Evolutionary conservation across 2,329 filamentous ascomycete genomes (phyloP), one percentile per base, ranked within the genome.

Genomic region (Diaporthe nobilis): DNA sequence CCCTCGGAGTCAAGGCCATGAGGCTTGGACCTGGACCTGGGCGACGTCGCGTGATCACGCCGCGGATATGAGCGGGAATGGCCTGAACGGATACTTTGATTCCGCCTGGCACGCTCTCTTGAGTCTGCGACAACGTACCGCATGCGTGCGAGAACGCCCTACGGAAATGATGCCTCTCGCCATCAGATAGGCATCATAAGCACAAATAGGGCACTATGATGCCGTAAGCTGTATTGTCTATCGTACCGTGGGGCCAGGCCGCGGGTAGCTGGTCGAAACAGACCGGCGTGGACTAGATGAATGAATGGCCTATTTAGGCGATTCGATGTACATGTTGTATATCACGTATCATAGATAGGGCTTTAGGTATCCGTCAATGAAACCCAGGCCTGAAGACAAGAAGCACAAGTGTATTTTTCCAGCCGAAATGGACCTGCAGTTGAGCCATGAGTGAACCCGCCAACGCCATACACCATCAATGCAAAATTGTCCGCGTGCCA

Each of bases 381-480:
- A 13, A 15, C 65, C 42, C 34, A 70, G 65, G 34, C 49, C 34
- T n/a, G n/a, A 42, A 70, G 34, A 22, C 13, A 55, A 42, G 17
- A 34, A 65, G 22, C 34, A 47, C 44, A 28, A 70, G 25, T 55
- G 49, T 55, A 51, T 51, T 70, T 68, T 37, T 55, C 34, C 65
- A 42, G 65, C 65, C 65, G 51, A 42, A 55, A 55, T 55, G 49
- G 49, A 55, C 34, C 47, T 61, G 49, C 55, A 63, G 34, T 42
- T 20, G 71, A 49, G 51, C 28, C 73, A 58, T 58, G 31, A 12
- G 39, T 42, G 42, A 75, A 17, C 25, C 63, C 28, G 44, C 63
- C 65, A 71, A 77, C 76, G 71, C 76, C 76, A 71, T 75, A 75
- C 76, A 75, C 76, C 76, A 39, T 73, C 49, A 71, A 77, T 72